Conservation (phyloP, 208 protist genomes). For the Trypanosoma vivax region DNA sequence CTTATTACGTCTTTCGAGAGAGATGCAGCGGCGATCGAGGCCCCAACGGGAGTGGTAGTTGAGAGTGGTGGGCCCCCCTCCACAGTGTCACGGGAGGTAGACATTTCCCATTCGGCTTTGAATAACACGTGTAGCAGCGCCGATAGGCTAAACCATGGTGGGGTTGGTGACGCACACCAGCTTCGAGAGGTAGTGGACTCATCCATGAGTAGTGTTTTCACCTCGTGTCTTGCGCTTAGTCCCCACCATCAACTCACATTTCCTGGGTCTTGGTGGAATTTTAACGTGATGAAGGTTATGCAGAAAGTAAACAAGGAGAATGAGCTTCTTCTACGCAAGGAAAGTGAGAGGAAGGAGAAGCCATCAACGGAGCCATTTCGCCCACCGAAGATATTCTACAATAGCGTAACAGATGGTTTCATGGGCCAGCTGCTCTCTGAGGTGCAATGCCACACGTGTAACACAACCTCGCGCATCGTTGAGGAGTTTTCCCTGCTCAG, state of each 20-base stretch:
- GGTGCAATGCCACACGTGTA: conserved; percentile 67
- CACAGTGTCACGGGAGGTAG: too few relatives aligned
- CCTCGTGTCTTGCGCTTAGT: background rate
- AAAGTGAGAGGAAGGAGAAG: conserved; percentile 23
- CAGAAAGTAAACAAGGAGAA: conserved; percentile 66
- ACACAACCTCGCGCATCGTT: conserved; percentile 48
- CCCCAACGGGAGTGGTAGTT: too few relatives aligned
- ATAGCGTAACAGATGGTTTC: conserved; percentile 70
- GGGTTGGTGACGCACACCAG: too few relatives aligned
- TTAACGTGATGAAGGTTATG: conserved; percentile 34
- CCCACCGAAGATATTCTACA: conserved; percentile 48
- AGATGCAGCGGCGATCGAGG: too few relatives aligned
- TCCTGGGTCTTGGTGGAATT: conserved; percentile 18
- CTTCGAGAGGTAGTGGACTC: too few relatives aligned
- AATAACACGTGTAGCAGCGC: too few relatives aligned
- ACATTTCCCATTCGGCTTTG: too few relatives aligned
- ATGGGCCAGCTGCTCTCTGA: conserved; percentile 67
- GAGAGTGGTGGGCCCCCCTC: too few relatives aligned
- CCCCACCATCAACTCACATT: background rate
- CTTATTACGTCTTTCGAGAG: conserved; percentile 44
- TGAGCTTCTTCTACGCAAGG: conserved; percentile 35
- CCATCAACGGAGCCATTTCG: conserved; percentile 25
- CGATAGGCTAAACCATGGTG: too few relatives aligned
- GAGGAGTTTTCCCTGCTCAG: conserved; percentile 68
- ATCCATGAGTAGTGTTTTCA: background rate